phyloP scores from a whole-genome alignment of 352 stramenopile genomes.

The Phytophthora palmivora region DNA sequence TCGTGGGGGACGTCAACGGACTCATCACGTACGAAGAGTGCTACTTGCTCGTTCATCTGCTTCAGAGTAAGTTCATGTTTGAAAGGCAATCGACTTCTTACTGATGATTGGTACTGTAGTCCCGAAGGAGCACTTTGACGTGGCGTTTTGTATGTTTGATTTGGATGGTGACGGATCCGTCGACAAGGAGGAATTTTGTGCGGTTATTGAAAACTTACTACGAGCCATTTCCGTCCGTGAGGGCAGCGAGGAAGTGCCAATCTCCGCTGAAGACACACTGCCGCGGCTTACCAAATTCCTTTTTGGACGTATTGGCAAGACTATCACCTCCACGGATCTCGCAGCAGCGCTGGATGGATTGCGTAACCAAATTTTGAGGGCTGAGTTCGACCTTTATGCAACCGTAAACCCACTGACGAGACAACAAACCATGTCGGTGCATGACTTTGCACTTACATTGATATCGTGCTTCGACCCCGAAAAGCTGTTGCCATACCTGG shows the following conservation, averaged over 20 bases:
- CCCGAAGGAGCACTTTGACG: constrained; percentile 77
- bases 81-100: no score
- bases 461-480: constrained; percentile 79
- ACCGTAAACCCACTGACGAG: constrained; percentile 50
- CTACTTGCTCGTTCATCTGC: constrained; percentile 78
- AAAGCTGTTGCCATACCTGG: constrained; percentile 60
- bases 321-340: constrained; percentile 65
- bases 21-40: constrained; percentile 87
- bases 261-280: constrained; percentile 56
- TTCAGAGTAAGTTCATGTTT: constrained; percentile 59
- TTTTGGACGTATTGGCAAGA: constrained; percentile 66
- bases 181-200: constrained; percentile 76
- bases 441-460: constrained; percentile 83
- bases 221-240: constrained; percentile 44
- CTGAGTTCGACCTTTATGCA: constrained; percentile 80
- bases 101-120: constrained; percentile 38
- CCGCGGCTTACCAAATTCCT: constrained; percentile 71
- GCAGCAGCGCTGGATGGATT: constrained; percentile 54
- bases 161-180: constrained; percentile 77
- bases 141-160: constrained; percentile 87
- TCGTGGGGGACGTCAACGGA: constrained; percentile 71
- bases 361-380: constrained; percentile 65
- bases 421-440: constrained; percentile 62
- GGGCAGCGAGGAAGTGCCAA: constrained; percentile 18
- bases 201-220: constrained; percentile 76